Evolutionary conservation across 768 basidiomycete genomes (phyloP).

Genomic region (Amanita pallidorosea): DNA sequence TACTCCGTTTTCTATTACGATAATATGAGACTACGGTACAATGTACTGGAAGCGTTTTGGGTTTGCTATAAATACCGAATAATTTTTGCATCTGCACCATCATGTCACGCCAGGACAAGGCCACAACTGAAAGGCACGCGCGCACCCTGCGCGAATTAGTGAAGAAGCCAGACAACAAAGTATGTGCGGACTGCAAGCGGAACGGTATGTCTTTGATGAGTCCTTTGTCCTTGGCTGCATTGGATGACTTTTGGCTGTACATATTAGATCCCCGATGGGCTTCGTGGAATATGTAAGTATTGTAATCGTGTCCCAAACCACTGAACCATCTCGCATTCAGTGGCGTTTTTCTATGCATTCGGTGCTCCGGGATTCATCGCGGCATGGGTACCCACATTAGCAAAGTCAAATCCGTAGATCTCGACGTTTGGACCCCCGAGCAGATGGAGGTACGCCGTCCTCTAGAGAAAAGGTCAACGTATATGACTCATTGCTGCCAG

Average conservation of each 20-base stretch:
- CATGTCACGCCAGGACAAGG: constrained; percentile 66
- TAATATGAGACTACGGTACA: neutral
- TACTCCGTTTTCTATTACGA: neutral
- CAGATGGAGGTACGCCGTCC: constrained; percentile 74
- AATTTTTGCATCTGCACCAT: constrained; percentile 7
- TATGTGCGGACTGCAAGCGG: constrained; percentile 94
- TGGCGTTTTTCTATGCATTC: constrained; percentile 91
- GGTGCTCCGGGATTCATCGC: constrained; percentile 95
- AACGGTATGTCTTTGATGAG: constrained; percentile 51
- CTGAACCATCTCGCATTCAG: constrained; percentile 23
- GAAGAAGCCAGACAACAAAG: constrained; percentile 83
- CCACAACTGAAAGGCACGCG: constrained; percentile 72
- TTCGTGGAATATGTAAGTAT: constrained; percentile 83
- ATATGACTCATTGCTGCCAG: constrained; percentile 19
- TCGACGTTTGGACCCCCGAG: constrained; percentile 95
- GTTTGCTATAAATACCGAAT: neutral
- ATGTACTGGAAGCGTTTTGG: constrained; percentile 3
- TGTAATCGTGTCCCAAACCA: neutral
- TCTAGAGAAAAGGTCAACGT: neutral
- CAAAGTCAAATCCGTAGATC: constrained; percentile 94
- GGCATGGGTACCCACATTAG: constrained; percentile 98
- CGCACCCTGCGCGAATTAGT: constrained; percentile 78
- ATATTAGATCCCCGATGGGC: constrained; percentile 90
- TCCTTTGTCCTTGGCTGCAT: neutral
- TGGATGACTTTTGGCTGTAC: constrained; percentile 4